Base-by-base conservation (phyloP, 1,139 yeast genomes). In the Komagataea norvegica region DNA sequence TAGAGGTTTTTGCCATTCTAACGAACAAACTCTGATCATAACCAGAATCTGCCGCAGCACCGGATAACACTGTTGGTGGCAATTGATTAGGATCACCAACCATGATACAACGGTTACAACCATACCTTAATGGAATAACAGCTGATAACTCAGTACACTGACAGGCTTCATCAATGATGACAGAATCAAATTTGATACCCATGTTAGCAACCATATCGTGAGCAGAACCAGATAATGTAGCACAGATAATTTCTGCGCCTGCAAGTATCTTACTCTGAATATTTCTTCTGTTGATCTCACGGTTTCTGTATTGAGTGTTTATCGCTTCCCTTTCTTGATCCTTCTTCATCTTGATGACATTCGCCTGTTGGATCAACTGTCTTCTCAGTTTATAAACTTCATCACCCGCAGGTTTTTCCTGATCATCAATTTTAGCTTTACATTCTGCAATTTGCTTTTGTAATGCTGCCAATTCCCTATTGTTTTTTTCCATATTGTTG, bases 21-120 rank as follows among this genome's bases (percentile, higher is more conserved):
- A 89, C 97, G 60, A 93, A 93, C 55, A 93, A 69, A 56, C 95
- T 84, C 59, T 89, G 95, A 47, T 91, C 96, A 55, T 93, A 93
- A 31, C 79, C 77, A 45, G 72, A 74, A 6, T 75, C 68, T 1
- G 94, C 80, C 1, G 97, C 97, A 8, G 79, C 80, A 52, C 84
- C 89, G 0, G 98, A 91, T 19, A 93, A 63, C n/a, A 93, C 98
- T 0, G 99, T 93, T 1, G 99, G 99, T 0, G 98, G 99, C 45
- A 93, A 71, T 64, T 93, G 99, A 57, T 91, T 89, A 3, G 98
- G 98, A 66, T 93, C 99, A 56, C 99, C 99, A 36, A 93, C 99
- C 96, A 93, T 86, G 35, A 93, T 82, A 65, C 97, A 89, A 41
- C 79, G 78, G 45, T 72, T 79, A 53, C 95, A 86, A 2, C 98